Evolutionary conservation across 164 flowering plant species (phyloP), one percentile per base, ranked within the genome.

Genomic region (Litsea cubeba): DNA sequence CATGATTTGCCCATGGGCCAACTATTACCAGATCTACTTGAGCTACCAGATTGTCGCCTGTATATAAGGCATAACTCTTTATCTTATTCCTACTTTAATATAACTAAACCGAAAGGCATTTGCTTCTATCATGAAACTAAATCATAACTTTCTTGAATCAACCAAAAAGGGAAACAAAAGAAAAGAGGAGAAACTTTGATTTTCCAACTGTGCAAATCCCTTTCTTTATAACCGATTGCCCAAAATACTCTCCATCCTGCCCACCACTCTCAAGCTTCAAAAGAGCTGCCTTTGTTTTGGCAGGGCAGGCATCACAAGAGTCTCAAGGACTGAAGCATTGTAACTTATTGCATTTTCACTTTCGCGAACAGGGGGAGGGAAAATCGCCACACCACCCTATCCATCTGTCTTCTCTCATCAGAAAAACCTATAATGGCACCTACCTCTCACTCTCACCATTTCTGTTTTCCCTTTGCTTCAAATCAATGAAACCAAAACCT

Each of bases 291-390:
- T 26, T 11, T 6, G 23, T 30, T 50, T 25, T 12, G 70, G 70
- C 25, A 65, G 64, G 70, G 63, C 28, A 65, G 75, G 49, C 57
- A 32, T 63, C 28, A 49, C 69, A 64, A 62, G 23, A 65, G 35
- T 62, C 62, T 73, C 22, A 79, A 26, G 40, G n/a, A 65, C 49
- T 15, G 40, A 28, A 65, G 32, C 69, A 66, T 5, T 66, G 67
- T 30, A 66, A 66, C 76, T 84, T 86, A 86, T 83, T 87, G 83
- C 84, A 76, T 28, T 76, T 76, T 68, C 74, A 82, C 74, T 85
- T 84, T 51, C 20, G 70, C 49, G 54, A 73, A 80, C 74, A 71
- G 83, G 81, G 77, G 70, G 74, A 75, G 72, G 72, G 78, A 79
- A 77, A 69, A 23, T 25, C 26, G 17, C 49, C 68, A 11, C 73